phyloP scores from a whole-genome alignment of 805 yeast species.

The Brettanomyces nanus region DNA sequence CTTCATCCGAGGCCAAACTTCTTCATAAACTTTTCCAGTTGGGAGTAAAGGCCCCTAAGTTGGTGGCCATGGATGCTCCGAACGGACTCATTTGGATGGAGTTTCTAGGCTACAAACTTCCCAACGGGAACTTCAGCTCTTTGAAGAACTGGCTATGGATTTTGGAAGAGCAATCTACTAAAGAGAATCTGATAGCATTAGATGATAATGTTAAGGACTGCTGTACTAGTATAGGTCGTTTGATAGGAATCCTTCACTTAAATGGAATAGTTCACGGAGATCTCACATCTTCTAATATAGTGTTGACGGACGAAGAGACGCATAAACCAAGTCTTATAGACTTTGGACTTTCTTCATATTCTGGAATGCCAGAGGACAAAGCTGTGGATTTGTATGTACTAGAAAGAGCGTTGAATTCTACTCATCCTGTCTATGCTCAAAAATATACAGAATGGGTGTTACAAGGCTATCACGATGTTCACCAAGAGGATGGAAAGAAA shows the following conservation, averaged over 20 bases:
- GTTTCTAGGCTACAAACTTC: conserved; percentile 48
- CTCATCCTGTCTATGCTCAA: conserved; percentile 72
- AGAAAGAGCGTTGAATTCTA: conserved; percentile 84
- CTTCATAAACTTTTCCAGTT: conserved; percentile 46
- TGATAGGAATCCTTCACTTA: conserved; percentile 64
- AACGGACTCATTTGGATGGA: conserved; percentile 91
- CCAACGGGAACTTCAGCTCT: conserved; percentile 46
- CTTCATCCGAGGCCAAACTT: conserved; percentile 77
- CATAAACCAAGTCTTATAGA: conserved; percentile 51
- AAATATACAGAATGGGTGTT: conserved; percentile 62
- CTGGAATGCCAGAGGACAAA: conserved; percentile 76
- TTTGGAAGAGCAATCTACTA: conserved; percentile 29
- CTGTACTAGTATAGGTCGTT: conserved; percentile 53
- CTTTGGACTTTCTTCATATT: conserved; percentile 80
- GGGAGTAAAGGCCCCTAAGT: conserved; percentile 61
- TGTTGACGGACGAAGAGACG: conserved; percentile 29
- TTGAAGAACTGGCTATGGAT: conserved; percentile 71
- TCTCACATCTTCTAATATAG: conserved; percentile 80
- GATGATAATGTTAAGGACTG: conserved; percentile 30
- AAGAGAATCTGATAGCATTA: conserved; percentile 13
- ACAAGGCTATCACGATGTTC: conserved; percentile 51
- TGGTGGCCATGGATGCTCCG: conserved; percentile 67
- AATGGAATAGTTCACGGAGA: conserved; percentile 89
- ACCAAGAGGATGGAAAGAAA: conserved; percentile 24
- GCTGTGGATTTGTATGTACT: conserved; percentile 96